Evolutionary conservation across 495 filamentous ascomycete species (phyloP).

Genomic region (Aspergillus bertholletiae): DNA sequence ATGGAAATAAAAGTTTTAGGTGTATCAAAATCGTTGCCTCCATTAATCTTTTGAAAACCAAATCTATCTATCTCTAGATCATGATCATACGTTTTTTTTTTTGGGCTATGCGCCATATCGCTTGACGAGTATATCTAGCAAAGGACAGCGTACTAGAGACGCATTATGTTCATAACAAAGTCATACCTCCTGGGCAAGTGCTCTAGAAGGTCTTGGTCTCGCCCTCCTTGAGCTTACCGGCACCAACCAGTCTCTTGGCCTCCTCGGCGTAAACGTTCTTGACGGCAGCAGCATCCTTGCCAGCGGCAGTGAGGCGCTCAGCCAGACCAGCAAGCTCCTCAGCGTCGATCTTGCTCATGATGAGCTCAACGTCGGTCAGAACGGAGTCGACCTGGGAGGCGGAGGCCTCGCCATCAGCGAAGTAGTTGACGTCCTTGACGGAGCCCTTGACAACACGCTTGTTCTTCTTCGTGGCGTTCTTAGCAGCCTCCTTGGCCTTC

Average conservation of each 20-base stretch:
- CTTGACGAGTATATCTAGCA: background rate
- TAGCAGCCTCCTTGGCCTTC: conserved; percentile 96
- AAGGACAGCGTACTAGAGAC: too few relatives aligned
- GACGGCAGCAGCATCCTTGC: conserved; percentile 53
- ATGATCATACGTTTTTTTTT: background rate
- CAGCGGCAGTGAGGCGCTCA: conserved; percentile 61
- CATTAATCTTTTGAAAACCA: conserved; percentile 6
- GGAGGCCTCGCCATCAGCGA: conserved; percentile 59
- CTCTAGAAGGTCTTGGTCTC: conserved; percentile 58
- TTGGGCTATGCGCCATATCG: background rate
- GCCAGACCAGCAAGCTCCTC: conserved; percentile 83
- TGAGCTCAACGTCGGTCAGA: conserved; percentile 81
- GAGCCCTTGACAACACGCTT: conserved; percentile 87
- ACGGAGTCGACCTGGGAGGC: conserved; percentile 74
- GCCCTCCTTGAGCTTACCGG: conserved; percentile 79
- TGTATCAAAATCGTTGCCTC: conserved; percentile 9
- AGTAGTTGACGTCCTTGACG: conserved; percentile 97
- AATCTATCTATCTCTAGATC: conserved; percentile 15
- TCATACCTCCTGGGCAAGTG: background rate
- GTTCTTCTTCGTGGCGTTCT: conserved; percentile 99
- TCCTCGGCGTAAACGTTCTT: conserved; percentile 68
- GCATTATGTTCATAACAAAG: background rate
- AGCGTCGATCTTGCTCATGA: conserved; percentile 82
- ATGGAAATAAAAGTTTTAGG: background rate
- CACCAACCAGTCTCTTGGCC: conserved; percentile 66